phyloP scores from a whole-genome alignment of 495 filamentous ascomycete genomes.

The Annulohypoxylon stygium region DNA sequence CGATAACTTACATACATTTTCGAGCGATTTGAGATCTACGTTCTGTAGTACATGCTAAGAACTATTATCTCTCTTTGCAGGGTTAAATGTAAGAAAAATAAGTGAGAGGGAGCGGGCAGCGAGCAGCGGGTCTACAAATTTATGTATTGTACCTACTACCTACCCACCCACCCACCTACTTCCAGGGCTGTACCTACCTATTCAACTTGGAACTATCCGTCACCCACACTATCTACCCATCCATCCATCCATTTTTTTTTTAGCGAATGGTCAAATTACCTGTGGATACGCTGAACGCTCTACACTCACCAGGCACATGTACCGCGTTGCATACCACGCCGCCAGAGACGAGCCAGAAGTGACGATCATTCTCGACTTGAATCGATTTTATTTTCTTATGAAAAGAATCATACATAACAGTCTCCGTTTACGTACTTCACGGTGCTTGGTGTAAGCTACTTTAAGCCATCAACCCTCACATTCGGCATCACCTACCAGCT shows the following conservation, averaged over 20 bases:
- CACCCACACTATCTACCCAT: constrained; percentile 22
- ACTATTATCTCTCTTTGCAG: constrained; percentile 12
- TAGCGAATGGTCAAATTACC: constrained; percentile 34
- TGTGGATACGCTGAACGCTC: constrained; percentile 33
- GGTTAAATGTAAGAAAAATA: constrained; percentile 28
- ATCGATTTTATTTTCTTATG: constrained; percentile 16
- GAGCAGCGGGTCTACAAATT: constrained; percentile 26
- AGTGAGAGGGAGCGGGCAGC: constrained; percentile 16
- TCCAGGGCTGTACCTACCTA: constrained; percentile 4
- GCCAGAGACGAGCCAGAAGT: constrained; percentile 21
- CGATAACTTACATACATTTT: constrained; percentile 2
- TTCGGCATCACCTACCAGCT: constrained; percentile 32
- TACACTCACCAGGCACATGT: constrained; percentile 11
- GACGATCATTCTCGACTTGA: constrained; percentile 26
- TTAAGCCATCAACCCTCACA: constrained; percentile 38
- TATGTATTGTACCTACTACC: constrained; percentile 12
- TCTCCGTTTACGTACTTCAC: constrained; percentile 22
- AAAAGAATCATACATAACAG: constrained; percentile 1
- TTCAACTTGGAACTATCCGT: not conserved
- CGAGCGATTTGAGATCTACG: not conserved
- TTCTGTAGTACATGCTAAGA: constrained; percentile 27
- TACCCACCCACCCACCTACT: not conserved
- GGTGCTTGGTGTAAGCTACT: not conserved
- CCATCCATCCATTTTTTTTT: constrained; percentile 16
- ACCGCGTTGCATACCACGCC: not conserved